phyloP scores from a whole-genome alignment of 2,329 filamentous ascomycete species.

The Cercospora berteroae region DNA sequence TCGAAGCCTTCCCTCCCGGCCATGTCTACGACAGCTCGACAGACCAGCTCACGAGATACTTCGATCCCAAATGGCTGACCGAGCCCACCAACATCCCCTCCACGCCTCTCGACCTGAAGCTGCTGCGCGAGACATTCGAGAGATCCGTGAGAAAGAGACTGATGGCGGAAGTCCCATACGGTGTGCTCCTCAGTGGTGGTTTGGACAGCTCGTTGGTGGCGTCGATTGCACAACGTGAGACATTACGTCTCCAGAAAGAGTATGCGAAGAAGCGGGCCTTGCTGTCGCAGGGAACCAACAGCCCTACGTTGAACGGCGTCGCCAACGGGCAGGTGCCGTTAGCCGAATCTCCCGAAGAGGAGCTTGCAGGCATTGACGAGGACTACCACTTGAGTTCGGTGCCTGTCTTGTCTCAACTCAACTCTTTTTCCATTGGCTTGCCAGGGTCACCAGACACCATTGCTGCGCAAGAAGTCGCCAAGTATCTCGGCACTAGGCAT shows the following conservation, averaged over 20 bases:
- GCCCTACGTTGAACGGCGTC: constrained; percentile 31
- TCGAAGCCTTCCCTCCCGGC: constrained; percentile 89
- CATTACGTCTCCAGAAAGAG: constrained; percentile 44
- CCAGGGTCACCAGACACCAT: constrained; percentile 88
- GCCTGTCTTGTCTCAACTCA: constrained; percentile 88
- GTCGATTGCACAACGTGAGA: constrained; percentile 23
- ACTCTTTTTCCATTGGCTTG: constrained; percentile 98
- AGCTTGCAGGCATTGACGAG: constrained; percentile 91
- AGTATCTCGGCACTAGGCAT: constrained; percentile 96
- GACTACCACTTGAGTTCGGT: constrained; percentile 84
- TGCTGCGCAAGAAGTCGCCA: constrained; percentile 87
- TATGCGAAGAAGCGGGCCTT: constrained; percentile 44
- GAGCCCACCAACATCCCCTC: constrained; percentile 75
- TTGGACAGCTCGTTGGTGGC: constrained; percentile 80
- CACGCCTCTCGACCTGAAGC: constrained; percentile 77
- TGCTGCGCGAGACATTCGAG: constrained; percentile 78
- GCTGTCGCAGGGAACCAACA: constrained; percentile 32
- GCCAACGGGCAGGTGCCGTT: constrained; percentile 48
- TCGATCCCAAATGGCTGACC: constrained; percentile 83
- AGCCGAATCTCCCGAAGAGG: constrained; percentile 56
- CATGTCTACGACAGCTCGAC: constrained; percentile 96
- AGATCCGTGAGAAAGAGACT: constrained; percentile 90
- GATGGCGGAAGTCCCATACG: constrained; percentile 98
- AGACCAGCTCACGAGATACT: constrained; percentile 80
- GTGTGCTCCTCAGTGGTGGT: constrained; percentile 90